These are phyloP conservation scores for Limonium bicolor DNA, from an alignment of 148 eudicot genomes.

Conservation along the genomic window DNA sequence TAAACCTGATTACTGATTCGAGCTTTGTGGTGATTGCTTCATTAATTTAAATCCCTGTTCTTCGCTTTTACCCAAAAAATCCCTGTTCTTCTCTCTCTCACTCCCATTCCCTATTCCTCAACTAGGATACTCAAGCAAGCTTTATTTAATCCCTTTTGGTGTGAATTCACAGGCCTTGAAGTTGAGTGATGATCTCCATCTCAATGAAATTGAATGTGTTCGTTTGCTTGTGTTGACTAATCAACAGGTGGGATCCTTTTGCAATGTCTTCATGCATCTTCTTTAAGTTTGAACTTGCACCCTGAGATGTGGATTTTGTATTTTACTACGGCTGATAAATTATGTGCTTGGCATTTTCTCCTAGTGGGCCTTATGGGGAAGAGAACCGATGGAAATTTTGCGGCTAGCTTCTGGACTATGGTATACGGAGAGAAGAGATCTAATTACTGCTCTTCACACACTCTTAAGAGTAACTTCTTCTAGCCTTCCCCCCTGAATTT, in stretches of 20 bases:
- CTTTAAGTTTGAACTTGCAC: too few species aligned
- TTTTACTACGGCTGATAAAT: too few species aligned
- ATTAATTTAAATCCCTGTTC: too few species aligned
- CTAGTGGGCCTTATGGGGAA: conserved; percentile 85
- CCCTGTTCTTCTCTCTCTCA: too few species aligned
- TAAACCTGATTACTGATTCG: too few species aligned
- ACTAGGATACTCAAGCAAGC: too few species aligned
- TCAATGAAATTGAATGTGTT: conserved; percentile 89
- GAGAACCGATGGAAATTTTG: conserved; percentile 72
- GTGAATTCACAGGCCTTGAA: conserved; percentile 41
- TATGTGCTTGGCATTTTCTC: conserved; percentile 7
- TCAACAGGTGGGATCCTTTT: conserved; percentile 61
- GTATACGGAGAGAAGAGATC: conserved; percentile 96
- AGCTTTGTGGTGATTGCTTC: too few species aligned
- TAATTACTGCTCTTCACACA: conserved; percentile 69
- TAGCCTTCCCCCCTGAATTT: background rate
- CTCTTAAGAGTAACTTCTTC: conserved; percentile 62
- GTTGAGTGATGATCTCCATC: conserved; percentile 93
- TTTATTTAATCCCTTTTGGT: too few species aligned
- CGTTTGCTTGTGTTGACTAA: conserved; percentile 79
- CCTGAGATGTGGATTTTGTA: too few species aligned
- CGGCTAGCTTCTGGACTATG: conserved; percentile 88
- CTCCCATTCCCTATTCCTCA: too few species aligned
- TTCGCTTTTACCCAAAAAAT: too few species aligned
- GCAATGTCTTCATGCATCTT: background rate